A percentile compares a stretch with the other conserved stretches of the same genome.
These are phyloP conservation scores for Dioszegia aurantiaca DNA, from an alignment of 768 basidiomycete species.

Conservation along the genomic window DNA sequence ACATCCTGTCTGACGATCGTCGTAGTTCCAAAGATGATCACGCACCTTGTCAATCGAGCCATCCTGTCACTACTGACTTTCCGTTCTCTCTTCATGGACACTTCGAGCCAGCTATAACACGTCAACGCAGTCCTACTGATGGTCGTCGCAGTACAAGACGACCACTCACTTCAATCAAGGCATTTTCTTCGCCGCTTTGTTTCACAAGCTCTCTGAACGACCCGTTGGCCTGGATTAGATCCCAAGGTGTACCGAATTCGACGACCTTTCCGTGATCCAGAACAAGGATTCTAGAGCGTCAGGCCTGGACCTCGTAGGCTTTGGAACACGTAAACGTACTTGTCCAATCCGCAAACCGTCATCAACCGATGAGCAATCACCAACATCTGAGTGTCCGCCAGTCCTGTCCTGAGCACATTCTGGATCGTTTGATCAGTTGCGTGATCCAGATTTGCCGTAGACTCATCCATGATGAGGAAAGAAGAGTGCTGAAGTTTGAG, in stretches of 20 bases:
- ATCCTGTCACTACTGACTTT: not conserved
- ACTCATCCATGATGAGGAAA: conserved; percentile 62
- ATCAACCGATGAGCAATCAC: conserved; percentile 61
- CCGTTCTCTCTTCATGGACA: not conserved
- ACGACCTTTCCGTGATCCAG: conserved; percentile 23
- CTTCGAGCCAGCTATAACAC: not conserved
- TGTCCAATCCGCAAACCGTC: conserved; percentile 63
- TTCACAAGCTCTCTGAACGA: conserved; percentile 63
- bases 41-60: no score
- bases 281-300: not conserved
- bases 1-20: no score
- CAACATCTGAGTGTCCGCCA: conserved; percentile 57
- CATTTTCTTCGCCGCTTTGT: conserved; percentile 47
- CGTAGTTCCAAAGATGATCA: no score
- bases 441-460: conserved; percentile 58
- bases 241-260: conserved; percentile 50
- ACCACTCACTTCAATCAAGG: conserved; percentile 41
- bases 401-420: conserved; percentile 57
- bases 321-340: conserved; percentile 38
- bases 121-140: not conserved
- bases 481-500: conserved; percentile 58
- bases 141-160: no score
- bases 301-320: not conserved
- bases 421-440: conserved; percentile 63
- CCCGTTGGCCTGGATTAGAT: conserved; percentile 56